These are phyloP conservation scores for Solanum sejunctum DNA, from an alignment of 257 asterid genomes.

Conservation along the genomic window DNA sequence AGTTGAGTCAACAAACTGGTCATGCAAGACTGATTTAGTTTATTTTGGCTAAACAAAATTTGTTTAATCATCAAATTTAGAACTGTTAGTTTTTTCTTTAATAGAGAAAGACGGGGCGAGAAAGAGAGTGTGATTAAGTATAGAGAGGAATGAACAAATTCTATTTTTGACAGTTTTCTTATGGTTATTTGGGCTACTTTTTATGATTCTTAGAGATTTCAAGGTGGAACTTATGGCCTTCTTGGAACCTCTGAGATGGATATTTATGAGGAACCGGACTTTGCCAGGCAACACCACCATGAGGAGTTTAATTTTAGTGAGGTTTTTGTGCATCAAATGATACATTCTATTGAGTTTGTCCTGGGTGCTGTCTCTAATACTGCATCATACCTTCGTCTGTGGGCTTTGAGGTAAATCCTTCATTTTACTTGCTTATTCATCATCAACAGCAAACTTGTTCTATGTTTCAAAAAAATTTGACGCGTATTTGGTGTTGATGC, in stretches of 20 bases:
- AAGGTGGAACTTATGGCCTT: conserved; percentile 70
- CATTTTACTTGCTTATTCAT: neutral
- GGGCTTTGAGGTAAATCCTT: conserved; percentile 75
- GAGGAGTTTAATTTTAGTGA: conserved; percentile 84
- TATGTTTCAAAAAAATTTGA: neutral
- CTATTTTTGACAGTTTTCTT: neutral
- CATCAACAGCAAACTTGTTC: neutral
- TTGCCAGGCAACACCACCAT: conserved; percentile 44
- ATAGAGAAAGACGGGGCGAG: neutral
- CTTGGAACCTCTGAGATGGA: conserved; percentile 69
- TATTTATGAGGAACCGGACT: conserved; percentile 57
- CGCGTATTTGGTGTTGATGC: conserved; percentile 8
- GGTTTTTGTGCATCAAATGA: conserved; percentile 94
- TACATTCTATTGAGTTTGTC: conserved; percentile 86
- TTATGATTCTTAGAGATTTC: conserved; percentile 53
- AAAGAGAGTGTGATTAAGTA: neutral
- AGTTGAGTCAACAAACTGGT: neutral
- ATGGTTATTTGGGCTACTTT: neutral
- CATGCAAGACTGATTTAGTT: neutral
- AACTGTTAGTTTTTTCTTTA: neutral
- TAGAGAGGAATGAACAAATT: neutral
- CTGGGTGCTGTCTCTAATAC: conserved; percentile 96
- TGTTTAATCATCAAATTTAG: neutral
- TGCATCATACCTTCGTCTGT: conserved; percentile 87
- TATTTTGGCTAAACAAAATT: neutral